Evolutionary conservation across 1,284 basidiomycete species (phyloP), one percentile per base, ranked within the genome.

Genomic region (Boletus chippewaensis): DNA sequence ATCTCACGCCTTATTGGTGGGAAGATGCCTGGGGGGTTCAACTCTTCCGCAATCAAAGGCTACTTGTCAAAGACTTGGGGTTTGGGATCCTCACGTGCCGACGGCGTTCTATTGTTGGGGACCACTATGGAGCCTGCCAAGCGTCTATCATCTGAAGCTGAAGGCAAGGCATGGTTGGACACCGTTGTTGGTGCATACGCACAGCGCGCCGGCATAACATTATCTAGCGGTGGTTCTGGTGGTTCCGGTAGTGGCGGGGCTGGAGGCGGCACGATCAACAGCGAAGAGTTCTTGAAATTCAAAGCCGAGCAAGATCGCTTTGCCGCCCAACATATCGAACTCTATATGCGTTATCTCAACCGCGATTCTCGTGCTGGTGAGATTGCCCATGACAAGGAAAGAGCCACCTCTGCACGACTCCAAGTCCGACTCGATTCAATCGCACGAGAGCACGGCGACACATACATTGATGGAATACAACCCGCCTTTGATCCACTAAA

Each of bases 11-110:
- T 98, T 66, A 79, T 98, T 50, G 91, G 93, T 52, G 84, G 86
- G 53, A 99, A 99, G 75, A 95, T 99, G 88, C 96, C 96, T 36
- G 96, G 96, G 72, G 95, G 95, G 28, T 99, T 99, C 82, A 97
- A 97, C 68, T 77, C 90, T 24, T 91, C 95, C 4, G 81, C 91
- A n/a, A 91, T 95, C 70, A 95, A 96, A 72, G 72, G 81, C 5
- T 80, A 98, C 67, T 78, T 98, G 40, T 80, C 83, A 43, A 97
- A 96, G 76, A 80, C 80, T 32, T 97, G 94, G 95, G 95, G 95
- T 55, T 75, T 99, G 16, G 96, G 95, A 24, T 74, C 95, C 9
- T 79, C 81, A 36, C 91, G 95, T 52, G 83, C 89, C 13, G 95
- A 99, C 59, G 87, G 81, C 34, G 91, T 94, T n/a, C 80, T 99